Evolutionary conservation across 108 stramenopile species (phyloP).

Genomic region (Aurantiochytrium sp.): DNA sequence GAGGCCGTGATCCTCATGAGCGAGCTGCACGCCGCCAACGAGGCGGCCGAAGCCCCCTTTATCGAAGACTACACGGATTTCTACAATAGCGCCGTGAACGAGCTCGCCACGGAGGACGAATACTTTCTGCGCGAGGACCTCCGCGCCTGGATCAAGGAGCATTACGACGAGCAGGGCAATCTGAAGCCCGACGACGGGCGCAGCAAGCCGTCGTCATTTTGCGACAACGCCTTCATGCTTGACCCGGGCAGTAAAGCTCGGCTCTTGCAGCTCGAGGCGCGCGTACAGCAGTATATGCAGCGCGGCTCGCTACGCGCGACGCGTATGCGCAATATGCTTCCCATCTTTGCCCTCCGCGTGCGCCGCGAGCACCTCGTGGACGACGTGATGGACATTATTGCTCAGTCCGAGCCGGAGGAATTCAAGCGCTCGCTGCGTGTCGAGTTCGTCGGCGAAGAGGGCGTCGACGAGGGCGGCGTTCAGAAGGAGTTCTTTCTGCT

Average conservation of each 20-base stretch:
- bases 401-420: slow-evolving; percentile 47
- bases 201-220: neutral
- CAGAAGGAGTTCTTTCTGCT: slow-evolving; percentile 87
- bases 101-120: slow-evolving; percentile 24
- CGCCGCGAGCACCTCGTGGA: slow-evolving; percentile 41
- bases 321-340: neutral
- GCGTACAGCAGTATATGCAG: neutral
- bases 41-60: neutral
- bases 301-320: neutral
- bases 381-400: slow-evolving; percentile 52
- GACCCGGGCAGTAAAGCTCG: neutral
- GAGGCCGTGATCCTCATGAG: neutral
- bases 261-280: slow-evolving; percentile 20
- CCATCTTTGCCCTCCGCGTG: slow-evolving; percentile 45
- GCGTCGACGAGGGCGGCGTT: slow-evolving; percentile 87
- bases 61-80: neutral
- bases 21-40: neutral
- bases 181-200: neutral
- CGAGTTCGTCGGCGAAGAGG: slow-evolving; percentile 82
- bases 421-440: slow-evolving; percentile 69
- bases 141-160: neutral
- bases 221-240: slow-evolving; percentile 31
- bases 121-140: slow-evolving; percentile 8
- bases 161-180: neutral
- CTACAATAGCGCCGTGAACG: slow-evolving; percentile 5